These are phyloP conservation scores for Pseudogymnoascus sp. DNA, from an alignment of 2,329 filamentous ascomycete species.

Conservation along the genomic window DNA sequence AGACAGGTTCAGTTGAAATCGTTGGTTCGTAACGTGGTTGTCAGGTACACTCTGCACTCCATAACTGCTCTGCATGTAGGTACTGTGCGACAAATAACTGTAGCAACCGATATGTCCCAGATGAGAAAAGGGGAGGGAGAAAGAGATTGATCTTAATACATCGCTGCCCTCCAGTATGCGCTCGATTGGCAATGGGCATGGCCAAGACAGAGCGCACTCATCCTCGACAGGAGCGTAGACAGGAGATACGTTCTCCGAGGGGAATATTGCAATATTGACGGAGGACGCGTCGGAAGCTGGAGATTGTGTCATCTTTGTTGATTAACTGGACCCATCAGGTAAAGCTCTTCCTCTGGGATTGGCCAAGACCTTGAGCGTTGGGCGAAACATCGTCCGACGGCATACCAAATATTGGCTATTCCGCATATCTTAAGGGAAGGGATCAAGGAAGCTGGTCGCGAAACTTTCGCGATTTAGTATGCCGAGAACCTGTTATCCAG, in stretches of 20 bases:
- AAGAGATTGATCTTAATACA: background rate
- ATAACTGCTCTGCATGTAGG: no score
- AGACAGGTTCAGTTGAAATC: background rate
- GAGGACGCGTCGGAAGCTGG: background rate
- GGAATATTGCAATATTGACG: background rate
- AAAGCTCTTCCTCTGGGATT: background rate
- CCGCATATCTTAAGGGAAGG: background rate
- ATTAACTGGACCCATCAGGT: background rate
- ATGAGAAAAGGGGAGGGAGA: background rate
- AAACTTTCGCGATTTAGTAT: background rate
- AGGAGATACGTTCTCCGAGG: background rate
- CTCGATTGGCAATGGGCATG: background rate
- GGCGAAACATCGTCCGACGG: background rate
- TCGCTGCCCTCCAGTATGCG: background rate
- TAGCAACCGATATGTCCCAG: background rate
- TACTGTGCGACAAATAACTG: background rate
- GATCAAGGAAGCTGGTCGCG: background rate
- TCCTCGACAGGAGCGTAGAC: background rate
- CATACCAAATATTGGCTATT: background rate
- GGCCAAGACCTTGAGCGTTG: background rate
- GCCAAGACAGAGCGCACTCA: background rate
- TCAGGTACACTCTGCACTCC: background rate
- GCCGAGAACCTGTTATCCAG: background rate
- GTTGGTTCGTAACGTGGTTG: background rate
- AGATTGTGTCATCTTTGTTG: conserved; percentile 4